These are phyloP conservation scores for Pisolithus marmoratus DNA, from an alignment of 768 basidiomycete species.

Conservation along the genomic window DNA sequence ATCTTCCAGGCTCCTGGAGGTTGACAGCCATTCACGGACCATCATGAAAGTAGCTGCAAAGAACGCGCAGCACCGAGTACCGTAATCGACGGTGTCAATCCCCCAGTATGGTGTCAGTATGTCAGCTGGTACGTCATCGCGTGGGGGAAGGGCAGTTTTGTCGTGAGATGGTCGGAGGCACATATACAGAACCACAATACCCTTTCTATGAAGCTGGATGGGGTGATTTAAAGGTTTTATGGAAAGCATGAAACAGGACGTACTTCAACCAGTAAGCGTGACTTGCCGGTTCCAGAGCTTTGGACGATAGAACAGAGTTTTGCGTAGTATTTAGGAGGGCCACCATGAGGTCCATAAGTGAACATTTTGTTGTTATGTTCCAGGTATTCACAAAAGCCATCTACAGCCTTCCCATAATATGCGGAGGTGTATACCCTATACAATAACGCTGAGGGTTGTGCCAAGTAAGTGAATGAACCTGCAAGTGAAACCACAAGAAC, in stretches of 20 bases:
- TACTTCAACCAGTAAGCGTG: constrained; percentile 10
- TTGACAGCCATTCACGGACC: not conserved
- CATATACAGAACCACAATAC: constrained; percentile 14
- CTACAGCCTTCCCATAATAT: constrained; percentile 3
- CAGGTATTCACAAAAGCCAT: constrained; percentile 5
- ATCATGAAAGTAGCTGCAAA: constrained; percentile 10
- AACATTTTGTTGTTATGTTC: not conserved
- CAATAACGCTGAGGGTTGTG: not conserved
- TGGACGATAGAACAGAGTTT: constrained; percentile 12
- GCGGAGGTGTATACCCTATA: not conserved
- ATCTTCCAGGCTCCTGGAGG: too few species aligned
- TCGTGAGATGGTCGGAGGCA: constrained; percentile 5
- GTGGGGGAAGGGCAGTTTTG: constrained; percentile 7
- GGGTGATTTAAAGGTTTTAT: not conserved
- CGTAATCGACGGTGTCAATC: not conserved
- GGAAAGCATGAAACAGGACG: not conserved
- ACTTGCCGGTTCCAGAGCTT: constrained; percentile 18
- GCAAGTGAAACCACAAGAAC: too few species aligned
- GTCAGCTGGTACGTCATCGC: constrained; percentile 9
- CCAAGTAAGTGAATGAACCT: too few species aligned
- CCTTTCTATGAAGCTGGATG: constrained; percentile 8
- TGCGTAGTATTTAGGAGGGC: not conserved
- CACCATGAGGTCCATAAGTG: not conserved
- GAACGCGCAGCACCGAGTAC: constrained; percentile 5
- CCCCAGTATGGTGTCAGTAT: constrained; percentile 6